A percentile compares a stretch with the other conserved stretches of the same genome.
Evolutionary conservation across 805 yeast species (phyloP).

Genomic region (Teunomyces funiuensis): DNA sequence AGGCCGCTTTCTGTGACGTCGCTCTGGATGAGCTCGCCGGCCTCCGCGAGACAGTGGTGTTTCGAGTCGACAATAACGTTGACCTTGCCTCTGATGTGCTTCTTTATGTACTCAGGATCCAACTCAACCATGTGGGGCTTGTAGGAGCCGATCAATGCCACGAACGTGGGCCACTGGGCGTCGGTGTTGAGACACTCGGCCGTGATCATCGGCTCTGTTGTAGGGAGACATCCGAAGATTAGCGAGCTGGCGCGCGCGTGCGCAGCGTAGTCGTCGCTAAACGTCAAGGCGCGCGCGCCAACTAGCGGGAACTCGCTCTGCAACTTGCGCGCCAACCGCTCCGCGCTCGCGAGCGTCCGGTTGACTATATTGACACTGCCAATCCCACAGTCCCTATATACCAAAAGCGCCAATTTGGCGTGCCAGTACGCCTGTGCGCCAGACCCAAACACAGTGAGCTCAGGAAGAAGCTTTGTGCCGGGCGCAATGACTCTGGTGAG

Average conservation of each 20-base stretch:
- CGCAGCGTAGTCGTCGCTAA: constrained; percentile 16
- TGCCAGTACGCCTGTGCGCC: constrained; percentile 73
- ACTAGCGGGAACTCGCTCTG: constrained; percentile 21
- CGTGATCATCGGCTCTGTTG: constrained; percentile 48
- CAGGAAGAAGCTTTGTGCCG: constrained; percentile 27
- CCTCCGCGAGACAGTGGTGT: constrained; percentile 55
- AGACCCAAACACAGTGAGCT: constrained; percentile 51
- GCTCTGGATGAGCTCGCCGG: constrained; percentile 62
- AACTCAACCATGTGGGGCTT: constrained; percentile 68
- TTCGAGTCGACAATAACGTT: constrained; percentile 60
- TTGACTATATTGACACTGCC: constrained; percentile 45
- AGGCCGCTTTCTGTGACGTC: constrained; percentile 38
- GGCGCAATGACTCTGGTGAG: constrained; percentile 31
- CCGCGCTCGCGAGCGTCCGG: constrained; percentile 43
- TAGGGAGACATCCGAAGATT: constrained; percentile 62
- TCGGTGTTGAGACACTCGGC: constrained; percentile 30
- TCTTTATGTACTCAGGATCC: constrained; percentile 42
- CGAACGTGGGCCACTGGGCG: constrained; percentile 31
- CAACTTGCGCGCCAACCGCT: constrained; percentile 25
- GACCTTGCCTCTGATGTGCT: constrained; percentile 30
- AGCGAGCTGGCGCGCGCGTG: constrained; percentile 43
- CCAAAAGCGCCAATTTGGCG: constrained; percentile 38
- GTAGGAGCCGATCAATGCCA: constrained; percentile 65
- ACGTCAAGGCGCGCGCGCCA: constrained; percentile 20
- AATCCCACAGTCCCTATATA: constrained; percentile 36